Evolutionary conservation across 306 rosid genomes (phyloP), one percentile per base, ranked within the genome.

Genomic region (Cicer yamashitae): DNA sequence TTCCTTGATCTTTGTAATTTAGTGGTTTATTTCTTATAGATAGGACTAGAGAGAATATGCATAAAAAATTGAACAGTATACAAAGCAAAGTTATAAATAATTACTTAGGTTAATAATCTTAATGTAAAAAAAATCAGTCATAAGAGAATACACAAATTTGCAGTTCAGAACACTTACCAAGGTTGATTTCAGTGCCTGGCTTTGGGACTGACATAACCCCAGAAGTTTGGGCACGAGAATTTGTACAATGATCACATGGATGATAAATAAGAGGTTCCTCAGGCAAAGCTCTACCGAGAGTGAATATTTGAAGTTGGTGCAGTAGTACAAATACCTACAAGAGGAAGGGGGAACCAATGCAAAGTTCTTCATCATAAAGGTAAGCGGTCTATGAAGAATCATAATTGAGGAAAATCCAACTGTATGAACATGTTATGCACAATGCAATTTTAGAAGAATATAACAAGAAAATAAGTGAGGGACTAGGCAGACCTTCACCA

Each of bases 221-320:
- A 83, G 93, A 82, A 71, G 80, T 84, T 60, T 77, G 86, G 58
- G 92, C 91, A 40, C 91, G 90, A 66, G 88, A 87, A 75, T 62
- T 66, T 40, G 69, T 84, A 47, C 78, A 77, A 41, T 72, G 69
- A 74, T 85, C 88, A 20, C 86, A 84, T 14, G 90, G 84, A 78
- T 91, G 85, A 71, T 53, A 72, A 73, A 93, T 80, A 70, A 81
- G 83, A 77, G 97, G 97, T 74, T 88, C 88, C 71, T 93, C 98
- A 10, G 88, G 89, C 82, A 91, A 84, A 80, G 83, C 78, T 84
- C 84, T 91, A 72, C 97, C 98, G 15, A 84, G 85, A 70, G 93
- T 83, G 82, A 93, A 91, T 62, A 89, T 83, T 60, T 86, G 97
- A 81, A 93, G 97, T 88, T 93, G 97, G 82, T 93, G 91, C 59